Conservation (phyloP, 2,329 filamentous ascomycete genomes). For the Pleurostoma richardsiae region DNA sequence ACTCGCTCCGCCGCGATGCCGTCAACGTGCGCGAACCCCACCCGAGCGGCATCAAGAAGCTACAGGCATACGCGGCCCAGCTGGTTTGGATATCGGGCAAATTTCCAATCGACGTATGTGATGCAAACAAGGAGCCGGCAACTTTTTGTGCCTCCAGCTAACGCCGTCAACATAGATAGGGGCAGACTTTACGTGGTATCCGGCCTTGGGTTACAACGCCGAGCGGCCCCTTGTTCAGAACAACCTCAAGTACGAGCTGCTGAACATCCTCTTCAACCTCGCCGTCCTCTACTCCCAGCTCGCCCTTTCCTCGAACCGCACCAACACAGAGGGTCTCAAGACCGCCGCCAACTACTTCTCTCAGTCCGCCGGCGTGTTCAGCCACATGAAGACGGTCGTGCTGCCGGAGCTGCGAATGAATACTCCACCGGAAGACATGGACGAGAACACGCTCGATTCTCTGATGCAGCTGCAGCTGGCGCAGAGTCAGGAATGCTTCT, state of each 20-base stretch:
- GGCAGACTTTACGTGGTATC: conserved; percentile 95
- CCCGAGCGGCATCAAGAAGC: conserved; percentile 75
- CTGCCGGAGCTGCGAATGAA: conserved; percentile 78
- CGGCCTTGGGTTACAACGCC: conserved; percentile 84
- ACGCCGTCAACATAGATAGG: conserved; percentile 59
- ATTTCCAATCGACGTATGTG: conserved; percentile 83
- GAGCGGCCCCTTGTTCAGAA: conserved; percentile 64
- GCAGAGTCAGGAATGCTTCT: conserved; percentile 95
- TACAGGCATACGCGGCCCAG: conserved; percentile 90
- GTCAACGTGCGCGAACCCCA: conserved; percentile 86
- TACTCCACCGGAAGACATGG: conserved; percentile 92
- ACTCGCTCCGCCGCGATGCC: conserved; percentile 78
- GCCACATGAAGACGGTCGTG: conserved; percentile 69
- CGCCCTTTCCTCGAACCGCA: conserved; percentile 72
- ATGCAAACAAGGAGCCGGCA: background rate
- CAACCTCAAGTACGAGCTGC: conserved; percentile 75
- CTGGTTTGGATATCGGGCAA: conserved; percentile 90
- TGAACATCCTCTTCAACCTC: conserved; percentile 90
- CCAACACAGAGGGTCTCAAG: conserved; percentile 77
- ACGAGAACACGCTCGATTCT: conserved; percentile 77
- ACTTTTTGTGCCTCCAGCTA: background rate
- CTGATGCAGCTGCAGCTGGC: conserved; percentile 80
- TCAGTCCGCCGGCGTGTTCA: conserved; percentile 77
- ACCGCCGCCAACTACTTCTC: conserved; percentile 87
- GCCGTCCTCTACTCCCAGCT: conserved; percentile 91